A percentile compares a stretch with the other conserved stretches of the same genome.
These are phyloP conservation scores for Bacterosira constricta DNA, from an alignment of 108 stramenopile species.

Conservation along the genomic window DNA sequence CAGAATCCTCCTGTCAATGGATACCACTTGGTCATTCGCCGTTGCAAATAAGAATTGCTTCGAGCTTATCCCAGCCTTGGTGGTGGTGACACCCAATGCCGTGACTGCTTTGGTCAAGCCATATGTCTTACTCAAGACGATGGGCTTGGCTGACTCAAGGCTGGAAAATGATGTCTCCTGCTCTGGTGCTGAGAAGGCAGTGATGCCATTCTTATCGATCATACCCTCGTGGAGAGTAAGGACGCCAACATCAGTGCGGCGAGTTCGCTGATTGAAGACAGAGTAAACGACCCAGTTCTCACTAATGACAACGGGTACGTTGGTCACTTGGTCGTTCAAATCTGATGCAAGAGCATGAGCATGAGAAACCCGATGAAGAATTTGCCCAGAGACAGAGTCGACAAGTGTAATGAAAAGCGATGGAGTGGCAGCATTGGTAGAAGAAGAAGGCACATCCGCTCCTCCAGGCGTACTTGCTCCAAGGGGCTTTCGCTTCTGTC, in stretches of 20 bases:
- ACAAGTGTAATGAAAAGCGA: constrained; percentile 82
- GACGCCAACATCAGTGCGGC: constrained; percentile 89
- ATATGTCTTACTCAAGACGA: constrained; percentile 88
- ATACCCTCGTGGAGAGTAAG: constrained; percentile 94
- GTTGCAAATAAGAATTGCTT: constrained; percentile 85
- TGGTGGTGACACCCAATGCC: constrained; percentile 87
- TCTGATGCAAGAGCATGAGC: constrained; percentile 57
- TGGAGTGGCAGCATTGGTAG: constrained; percentile 15
- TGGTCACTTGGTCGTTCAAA: constrained; percentile 23
- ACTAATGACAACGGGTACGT: constrained; percentile 78
- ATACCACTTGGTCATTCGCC: constrained; percentile 72
- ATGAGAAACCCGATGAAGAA: constrained; percentile 89
- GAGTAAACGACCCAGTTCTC: constrained; percentile 96
- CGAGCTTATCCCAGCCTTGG: constrained; percentile 89
- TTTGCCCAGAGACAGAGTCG: constrained; percentile 90
- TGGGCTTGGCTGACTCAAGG: constrained; percentile 80
- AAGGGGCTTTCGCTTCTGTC: constrained; percentile 58
- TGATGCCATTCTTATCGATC: constrained; percentile 91
- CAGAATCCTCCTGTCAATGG: constrained; percentile 72
- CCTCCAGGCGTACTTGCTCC: constrained; percentile 62
- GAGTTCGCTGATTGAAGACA: constrained; percentile 85
- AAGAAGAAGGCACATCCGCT: constrained; percentile 38
- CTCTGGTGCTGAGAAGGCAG: constrained; percentile 86
- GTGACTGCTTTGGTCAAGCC: constrained; percentile 77
- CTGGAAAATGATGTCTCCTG: constrained; percentile 80